Evolutionary conservation across 805 yeast species (phyloP).

Genomic region (Wickerhamomyces subpelliculosus): DNA sequence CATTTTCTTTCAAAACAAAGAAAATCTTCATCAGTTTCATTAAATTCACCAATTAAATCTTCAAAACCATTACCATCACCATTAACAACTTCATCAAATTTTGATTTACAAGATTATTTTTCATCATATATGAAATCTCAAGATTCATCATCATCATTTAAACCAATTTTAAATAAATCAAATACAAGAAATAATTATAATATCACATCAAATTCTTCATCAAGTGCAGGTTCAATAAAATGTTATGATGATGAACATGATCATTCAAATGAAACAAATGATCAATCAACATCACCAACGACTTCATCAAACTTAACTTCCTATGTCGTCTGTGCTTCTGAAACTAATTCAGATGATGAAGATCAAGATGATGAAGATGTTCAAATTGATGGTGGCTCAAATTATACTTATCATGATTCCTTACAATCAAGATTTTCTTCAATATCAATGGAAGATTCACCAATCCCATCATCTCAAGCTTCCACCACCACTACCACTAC

Average conservation of each 20-base stretch:
- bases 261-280: not conserved
- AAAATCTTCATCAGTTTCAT: slow-evolving; percentile 10
- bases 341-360: slow-evolving; percentile 9
- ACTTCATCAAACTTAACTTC: slow-evolving; percentile 1
- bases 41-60: slow-evolving; percentile 20
- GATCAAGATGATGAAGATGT: slow-evolving; percentile 4
- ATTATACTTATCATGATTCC: not conserved
- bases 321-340: slow-evolving; percentile 3
- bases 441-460: not conserved
- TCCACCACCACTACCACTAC: not conserved
- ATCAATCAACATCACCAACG: not conserved
- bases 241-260: slow-evolving; percentile 8
- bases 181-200: no score
- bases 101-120: slow-evolving; percentile 1
- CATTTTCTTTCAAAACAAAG: no score
- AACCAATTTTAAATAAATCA: no score
- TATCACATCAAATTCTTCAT: slow-evolving; percentile 1
- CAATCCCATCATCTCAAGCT: not conserved
- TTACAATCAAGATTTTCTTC: slow-evolving; percentile 2
- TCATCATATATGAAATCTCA: not conserved
- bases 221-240: slow-evolving; percentile 7
- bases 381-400: not conserved
- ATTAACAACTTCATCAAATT: slow-evolving; percentile 21
- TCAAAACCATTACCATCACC: slow-evolving; percentile 46
- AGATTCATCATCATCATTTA: not conserved